Conservation (phyloP, 805 yeast species). For the Isabelozyma gotoi region DNA sequence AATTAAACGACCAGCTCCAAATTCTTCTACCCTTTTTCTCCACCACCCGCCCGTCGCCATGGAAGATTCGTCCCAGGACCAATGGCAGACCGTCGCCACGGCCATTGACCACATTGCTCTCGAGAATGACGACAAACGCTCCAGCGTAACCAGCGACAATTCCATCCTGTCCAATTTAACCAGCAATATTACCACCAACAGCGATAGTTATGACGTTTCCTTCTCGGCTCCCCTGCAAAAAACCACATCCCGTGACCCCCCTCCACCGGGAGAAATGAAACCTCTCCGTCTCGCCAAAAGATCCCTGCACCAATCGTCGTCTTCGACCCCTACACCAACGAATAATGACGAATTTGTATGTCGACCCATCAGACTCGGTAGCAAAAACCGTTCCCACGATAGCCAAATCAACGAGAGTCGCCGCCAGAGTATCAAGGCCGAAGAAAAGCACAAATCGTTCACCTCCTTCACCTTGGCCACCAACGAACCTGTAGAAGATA, state of each 20-base stretch:
- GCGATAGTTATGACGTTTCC: background rate
- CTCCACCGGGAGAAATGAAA: background rate
- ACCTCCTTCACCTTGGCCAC: background rate
- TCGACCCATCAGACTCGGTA: slow-evolving; percentile 35
- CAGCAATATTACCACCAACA: background rate
- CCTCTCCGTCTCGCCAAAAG: slow-evolving; percentile 5
- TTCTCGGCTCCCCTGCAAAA: too few relatives aligned
- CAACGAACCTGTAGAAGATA: background rate
- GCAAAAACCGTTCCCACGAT: slow-evolving; percentile 3
- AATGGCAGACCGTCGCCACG: background rate
- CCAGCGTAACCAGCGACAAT: background rate
- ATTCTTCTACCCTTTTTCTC: background rate
- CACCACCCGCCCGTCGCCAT: background rate
- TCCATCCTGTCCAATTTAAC: background rate
- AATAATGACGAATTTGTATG: slow-evolving; percentile 33
- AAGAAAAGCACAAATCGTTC: background rate
- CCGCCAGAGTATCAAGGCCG: background rate
- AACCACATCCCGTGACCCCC: background rate
- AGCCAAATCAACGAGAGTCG: background rate
- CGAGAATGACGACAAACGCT: background rate
- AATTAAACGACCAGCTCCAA: background rate
- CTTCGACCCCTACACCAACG: background rate
- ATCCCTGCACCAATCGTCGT: background rate
- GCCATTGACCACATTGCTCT: background rate
- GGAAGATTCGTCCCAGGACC: slow-evolving; percentile 1